Percentiles rank a stretch among this genome's conserved stretches.
Evolutionary conservation across 2,329 filamentous ascomycete species (phyloP).

Genomic region (Aspergillus niger): DNA sequence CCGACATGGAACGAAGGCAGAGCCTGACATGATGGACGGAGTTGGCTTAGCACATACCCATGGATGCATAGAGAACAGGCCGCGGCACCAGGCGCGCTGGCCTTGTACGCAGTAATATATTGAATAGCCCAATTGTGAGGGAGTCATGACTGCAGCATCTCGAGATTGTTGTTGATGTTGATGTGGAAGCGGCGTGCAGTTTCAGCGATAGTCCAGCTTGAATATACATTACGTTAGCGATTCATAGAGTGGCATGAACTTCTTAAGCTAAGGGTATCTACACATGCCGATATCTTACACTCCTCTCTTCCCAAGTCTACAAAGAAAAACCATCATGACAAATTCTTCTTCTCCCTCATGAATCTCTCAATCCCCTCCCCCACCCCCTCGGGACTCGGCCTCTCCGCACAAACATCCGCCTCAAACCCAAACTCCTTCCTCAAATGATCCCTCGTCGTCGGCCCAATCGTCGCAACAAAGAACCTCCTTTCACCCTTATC

Average conservation of each 20-base stretch:
- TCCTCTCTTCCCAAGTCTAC: neutral
- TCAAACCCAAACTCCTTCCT: constrained; percentile 44
- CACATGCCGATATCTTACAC: neutral
- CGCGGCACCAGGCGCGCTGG: neutral
- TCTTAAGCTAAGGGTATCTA: constrained; percentile 12
- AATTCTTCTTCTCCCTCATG: constrained; percentile 27
- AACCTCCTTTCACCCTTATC: constrained; percentile 29
- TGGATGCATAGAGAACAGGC: constrained; percentile 20
- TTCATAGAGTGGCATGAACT: neutral
- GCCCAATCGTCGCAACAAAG: constrained; percentile 84
- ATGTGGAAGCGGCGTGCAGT: constrained; percentile 2
- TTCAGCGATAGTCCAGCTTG: constrained; percentile 7
- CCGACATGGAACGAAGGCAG: neutral
- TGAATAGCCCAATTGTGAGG: neutral
- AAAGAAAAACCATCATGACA: neutral
- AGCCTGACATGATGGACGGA: constrained; percentile 9
- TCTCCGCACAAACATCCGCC: constrained; percentile 67
- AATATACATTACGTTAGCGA: neutral
- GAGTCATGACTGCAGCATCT: neutral
- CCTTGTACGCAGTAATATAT: constrained; percentile 1
- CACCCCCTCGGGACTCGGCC: constrained; percentile 80
- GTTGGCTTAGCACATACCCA: constrained; percentile 21
- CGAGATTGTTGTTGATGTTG: constrained; percentile 1
- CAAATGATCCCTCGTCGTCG: constrained; percentile 82
- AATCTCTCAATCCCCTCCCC: constrained; percentile 64